A percentile compares a stretch with the other conserved stretches of the same genome.
Conservation (phyloP, 179 eudicot genomes). For the Dionaea muscipula region DNA sequence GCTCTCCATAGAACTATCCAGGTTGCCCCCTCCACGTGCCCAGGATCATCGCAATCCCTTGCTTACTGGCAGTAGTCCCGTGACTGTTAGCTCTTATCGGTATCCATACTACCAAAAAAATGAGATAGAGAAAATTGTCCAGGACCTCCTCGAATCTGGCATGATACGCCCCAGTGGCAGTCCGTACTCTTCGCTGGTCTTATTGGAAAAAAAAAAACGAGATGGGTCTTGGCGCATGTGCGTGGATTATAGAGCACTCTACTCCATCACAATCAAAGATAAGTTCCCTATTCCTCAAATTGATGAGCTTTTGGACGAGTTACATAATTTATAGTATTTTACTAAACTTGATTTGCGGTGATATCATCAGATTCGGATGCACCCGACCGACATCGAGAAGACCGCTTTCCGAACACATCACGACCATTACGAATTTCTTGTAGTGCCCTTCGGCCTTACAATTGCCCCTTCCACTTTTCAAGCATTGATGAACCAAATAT, state of each 20-base stretch:
- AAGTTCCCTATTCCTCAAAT: not conserved
- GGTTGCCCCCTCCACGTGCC: not conserved
- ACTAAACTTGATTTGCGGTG: not conserved
- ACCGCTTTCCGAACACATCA: not conserved
- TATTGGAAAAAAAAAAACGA: not conserved
- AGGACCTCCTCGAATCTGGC: not conserved
- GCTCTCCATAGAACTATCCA: not conserved
- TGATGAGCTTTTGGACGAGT: not conserved
- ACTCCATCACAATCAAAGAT: not conserved
- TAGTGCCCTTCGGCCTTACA: not conserved
- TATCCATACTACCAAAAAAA: not conserved
- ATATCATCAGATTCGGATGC: not conserved
- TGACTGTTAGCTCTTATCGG: not conserved
- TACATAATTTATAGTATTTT: not conserved
- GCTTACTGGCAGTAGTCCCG: not conserved
- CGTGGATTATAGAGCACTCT: too few relatives aligned
- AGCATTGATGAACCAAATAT: not conserved
- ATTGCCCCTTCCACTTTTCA: not conserved
- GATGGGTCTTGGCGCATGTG: not conserved
- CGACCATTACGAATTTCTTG: not conserved
- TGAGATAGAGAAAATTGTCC: not conserved
- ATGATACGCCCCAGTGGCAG: not conserved
- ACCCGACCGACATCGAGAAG: not conserved
- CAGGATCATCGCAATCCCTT: not conserved
- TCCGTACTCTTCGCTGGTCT: not conserved